A percentile compares a stretch with the other conserved stretches of the same genome.
These are phyloP conservation scores for Saussurea involucrata DNA, from an alignment of 129 eudicot genomes.

Conservation along the genomic window DNA sequence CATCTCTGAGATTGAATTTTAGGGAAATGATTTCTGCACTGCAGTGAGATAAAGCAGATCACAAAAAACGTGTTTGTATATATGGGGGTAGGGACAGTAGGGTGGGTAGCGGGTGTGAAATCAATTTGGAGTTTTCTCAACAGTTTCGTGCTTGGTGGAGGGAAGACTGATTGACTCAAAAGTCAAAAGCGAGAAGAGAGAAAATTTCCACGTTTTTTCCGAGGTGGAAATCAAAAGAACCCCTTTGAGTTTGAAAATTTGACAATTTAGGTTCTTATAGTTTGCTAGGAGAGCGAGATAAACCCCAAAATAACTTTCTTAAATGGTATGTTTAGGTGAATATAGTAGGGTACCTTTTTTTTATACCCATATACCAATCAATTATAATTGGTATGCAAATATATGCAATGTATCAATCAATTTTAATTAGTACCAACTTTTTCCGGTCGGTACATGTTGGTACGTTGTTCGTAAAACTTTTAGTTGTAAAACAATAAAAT, in stretches of 20 bases:
- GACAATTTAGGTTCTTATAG: neutral
- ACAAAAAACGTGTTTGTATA: neutral
- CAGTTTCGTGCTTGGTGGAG: neutral
- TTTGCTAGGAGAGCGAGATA: neutral
- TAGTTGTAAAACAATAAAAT: too few species aligned
- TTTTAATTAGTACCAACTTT: too few species aligned
- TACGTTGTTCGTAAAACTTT: too few species aligned
- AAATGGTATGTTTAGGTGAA: too few species aligned
- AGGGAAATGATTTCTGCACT: neutral
- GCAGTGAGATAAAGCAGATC: neutral
- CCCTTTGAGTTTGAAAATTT: neutral
- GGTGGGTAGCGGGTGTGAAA: conserved; percentile 12
- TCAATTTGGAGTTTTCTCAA: conserved; percentile 3
- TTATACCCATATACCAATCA: too few species aligned
- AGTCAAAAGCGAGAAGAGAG: neutral
- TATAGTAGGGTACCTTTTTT: too few species aligned
- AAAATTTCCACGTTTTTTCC: conserved; percentile 19
- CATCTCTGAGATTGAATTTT: conserved; percentile 34
- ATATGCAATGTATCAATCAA: too few species aligned
- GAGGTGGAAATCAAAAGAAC: neutral
- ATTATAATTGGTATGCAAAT: too few species aligned
- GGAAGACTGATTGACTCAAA: neutral
- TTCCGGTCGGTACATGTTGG: too few species aligned
- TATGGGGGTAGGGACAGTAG: neutral
- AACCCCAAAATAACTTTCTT: neutral